Percentiles rank a stretch among this genome's conserved stretches.
phyloP scores from a whole-genome alignment of 805 yeast genomes.

The Starmerella apicola region DNA sequence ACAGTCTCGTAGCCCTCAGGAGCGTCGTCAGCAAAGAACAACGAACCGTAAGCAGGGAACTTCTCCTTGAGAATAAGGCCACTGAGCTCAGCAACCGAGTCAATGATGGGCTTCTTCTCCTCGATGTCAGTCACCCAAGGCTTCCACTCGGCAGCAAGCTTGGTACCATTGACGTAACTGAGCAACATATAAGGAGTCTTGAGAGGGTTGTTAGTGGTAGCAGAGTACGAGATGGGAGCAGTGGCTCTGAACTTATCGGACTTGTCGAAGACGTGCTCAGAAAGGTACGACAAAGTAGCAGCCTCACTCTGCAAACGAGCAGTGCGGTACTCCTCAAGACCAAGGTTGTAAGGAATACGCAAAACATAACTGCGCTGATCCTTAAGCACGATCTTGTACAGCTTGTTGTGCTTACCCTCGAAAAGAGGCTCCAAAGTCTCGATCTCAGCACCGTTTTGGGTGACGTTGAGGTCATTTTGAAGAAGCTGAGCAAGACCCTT shows the following conservation, averaged over 20 bases:
- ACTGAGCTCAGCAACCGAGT: slow-evolving; percentile 61
- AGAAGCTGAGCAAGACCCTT: slow-evolving; percentile 48
- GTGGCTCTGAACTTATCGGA: slow-evolving; percentile 33
- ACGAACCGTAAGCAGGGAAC: slow-evolving; percentile 67
- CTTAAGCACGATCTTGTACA: slow-evolving; percentile 59
- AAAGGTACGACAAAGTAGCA: slow-evolving; percentile 80
- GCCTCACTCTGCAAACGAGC: slow-evolving; percentile 70
- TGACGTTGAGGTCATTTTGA: slow-evolving; percentile 22
- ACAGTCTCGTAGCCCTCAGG: slow-evolving; percentile 7
- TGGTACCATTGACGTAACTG: slow-evolving; percentile 69
- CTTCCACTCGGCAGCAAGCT: slow-evolving; percentile 82
- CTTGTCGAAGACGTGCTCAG: slow-evolving; percentile 32
- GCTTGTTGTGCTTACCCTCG: slow-evolving; percentile 88
- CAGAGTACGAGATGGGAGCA: slow-evolving; percentile 41
- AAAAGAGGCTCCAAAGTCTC: slow-evolving; percentile 72
- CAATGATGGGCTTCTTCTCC: slow-evolving; percentile 41
- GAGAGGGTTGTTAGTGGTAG: slow-evolving; percentile 51
- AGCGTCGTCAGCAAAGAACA: slow-evolving; percentile 61
- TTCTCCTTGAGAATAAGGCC: slow-evolving; percentile 40
- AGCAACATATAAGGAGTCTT: slow-evolving; percentile 66
- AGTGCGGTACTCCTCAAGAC: slow-evolving; percentile 43
- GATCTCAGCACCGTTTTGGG: slow-evolving; percentile 33
- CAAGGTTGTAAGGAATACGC: slow-evolving; percentile 79
- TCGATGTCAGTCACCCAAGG: slow-evolving; percentile 56
- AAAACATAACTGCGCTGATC: slow-evolving; percentile 53